Base-by-base conservation (phyloP, 1,284 basidiomycete species). In the Fomitiporia mediterranea region DNA sequence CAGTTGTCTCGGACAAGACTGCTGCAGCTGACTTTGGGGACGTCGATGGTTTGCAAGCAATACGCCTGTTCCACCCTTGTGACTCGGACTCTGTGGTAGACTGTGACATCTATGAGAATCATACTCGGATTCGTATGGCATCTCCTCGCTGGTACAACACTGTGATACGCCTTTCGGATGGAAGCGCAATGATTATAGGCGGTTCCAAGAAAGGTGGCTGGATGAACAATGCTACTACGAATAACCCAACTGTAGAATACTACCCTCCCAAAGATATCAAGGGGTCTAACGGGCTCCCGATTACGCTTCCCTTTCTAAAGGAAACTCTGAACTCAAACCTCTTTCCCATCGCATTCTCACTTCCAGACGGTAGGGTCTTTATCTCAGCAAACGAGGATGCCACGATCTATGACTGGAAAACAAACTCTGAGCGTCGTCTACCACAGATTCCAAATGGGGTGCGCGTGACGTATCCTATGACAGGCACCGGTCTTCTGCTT, bases 181-280 rank as follows among this genome's bases (percentile, higher is more conserved):
- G 89, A 15, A 89, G 87, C 59, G 82, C 81, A 7, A 86, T 92
- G 80, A 86, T 93, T 55, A 76, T 90, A 42, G 91, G 91, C 1
- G 90, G 91, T 27, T 86, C 86, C 6, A 81, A 78, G 61, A 83
- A 82, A 64, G 89, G 88, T 3, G 89, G 89, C 13, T 91, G 87
- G 84, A 89, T 89, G 62, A 89, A 90, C 65, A 89, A 88, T 55
- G 75, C 72, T 15, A 86, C 85, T 1, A 79, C 80, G 56, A 91
- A 90, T 71, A 92, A 91, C 66, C 89, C 90, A 11, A 89, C 87
- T 0, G 70, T 88, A 62, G 91, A 92, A 67, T 92, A 80, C 69
- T 91, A 79, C 68, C 90, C 90, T 32, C 84, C 88, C 0, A 91
- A 91, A 68, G 74, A 77, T 56, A 82, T 89, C 55, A 74, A 81